phyloP scores from a whole-genome alignment of 371 early-diverging fungal species.

The Mortierella sp. region DNA sequence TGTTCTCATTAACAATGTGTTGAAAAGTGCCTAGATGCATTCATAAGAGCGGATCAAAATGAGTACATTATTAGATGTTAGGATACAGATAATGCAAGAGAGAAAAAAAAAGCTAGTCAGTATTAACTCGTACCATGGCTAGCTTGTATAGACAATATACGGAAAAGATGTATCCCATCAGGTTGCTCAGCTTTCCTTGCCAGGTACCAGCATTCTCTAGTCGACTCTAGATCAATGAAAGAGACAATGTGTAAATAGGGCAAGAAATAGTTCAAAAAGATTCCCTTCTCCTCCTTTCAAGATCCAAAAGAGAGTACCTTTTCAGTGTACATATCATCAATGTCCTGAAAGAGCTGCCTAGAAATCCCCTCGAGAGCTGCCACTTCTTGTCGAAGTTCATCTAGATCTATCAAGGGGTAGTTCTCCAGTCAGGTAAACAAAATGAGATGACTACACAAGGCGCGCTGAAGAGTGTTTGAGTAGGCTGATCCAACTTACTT shows the following conservation, averaged over 20 bases:
- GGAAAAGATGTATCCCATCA: conserved; percentile 84
- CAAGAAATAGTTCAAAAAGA: too few relatives aligned
- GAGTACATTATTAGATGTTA: not conserved
- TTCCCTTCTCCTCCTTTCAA: not conserved
- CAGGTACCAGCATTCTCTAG: conserved; percentile 75
- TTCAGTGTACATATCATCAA: conserved; percentile 71
- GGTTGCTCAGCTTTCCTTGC: conserved; percentile 79
- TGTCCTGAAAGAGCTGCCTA: conserved; percentile 67
- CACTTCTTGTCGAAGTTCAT: conserved; percentile 62
- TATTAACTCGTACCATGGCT: conserved; percentile 67
- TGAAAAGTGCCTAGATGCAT: conserved; percentile 70
- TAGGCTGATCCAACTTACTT: conserved; percentile 31
- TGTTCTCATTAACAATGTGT: conserved; percentile 79
- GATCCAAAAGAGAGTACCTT: conserved; percentile 44
- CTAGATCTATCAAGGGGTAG: conserved; percentile 35
- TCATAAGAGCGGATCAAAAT: not conserved
- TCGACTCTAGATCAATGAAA: conserved; percentile 57
- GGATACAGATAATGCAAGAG: too few relatives aligned
- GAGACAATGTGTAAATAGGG: not conserved
- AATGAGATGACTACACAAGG: not conserved
- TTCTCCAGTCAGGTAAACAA: not conserved
- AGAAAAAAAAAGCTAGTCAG: not conserved
- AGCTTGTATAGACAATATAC: conserved; percentile 91
- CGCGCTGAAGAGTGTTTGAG: not conserved
- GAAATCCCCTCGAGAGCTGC: conserved; percentile 70